Evolutionary conservation across 2,329 filamentous ascomycete genomes (phyloP), one percentile per base, ranked within the genome.

Genomic region (Teratosphaeriaceae sp.): DNA sequence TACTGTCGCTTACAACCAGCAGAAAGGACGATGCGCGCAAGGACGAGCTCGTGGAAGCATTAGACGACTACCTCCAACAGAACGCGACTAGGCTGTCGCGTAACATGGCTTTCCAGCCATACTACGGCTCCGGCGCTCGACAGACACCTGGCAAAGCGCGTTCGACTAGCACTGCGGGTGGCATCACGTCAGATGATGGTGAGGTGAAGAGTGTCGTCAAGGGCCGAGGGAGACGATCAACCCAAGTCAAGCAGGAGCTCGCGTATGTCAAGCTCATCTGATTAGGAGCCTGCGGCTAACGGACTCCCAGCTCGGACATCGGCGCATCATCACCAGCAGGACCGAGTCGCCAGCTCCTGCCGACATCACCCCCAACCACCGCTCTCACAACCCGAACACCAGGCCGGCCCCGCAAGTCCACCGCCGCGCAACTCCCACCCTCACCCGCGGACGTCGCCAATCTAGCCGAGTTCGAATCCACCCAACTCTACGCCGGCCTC

Each of bases 371-470:
- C 7, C 3, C 38, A 33, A 22, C 16, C n/a, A 21, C 38, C 13
- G 12, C 23, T 20, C 35, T 38, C 6, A 64, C 38, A 45, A 62
- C 24, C 52, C 53, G 53, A 43, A 56, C 56, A 19, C 53, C 55
- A 8, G 53, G 47, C 23, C 38, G 44, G 18, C 42, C 53, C 12
- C 52, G 45, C 38, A 33, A 30, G 39, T 38, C 20, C 22, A 8
- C 22, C 3, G 7, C 13, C n/a, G n/a, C 4, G 38, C 33, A 36
- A 45, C 40, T 50, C 18, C 54, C 54, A 18, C 80, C 87, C 7
- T 88, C 87, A 2, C 88, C 88, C 5, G 82, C 85, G 30, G 80
- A 84, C 47, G 81, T 94, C 26, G 85, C 83, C 29, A 73, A 83
- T 53, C 80, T 79, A 49, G 80, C 94, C 61, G 88, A 92, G 66